Conservation (phyloP, 805 yeast genomes). For the Tetrapisispora iriomotensis region DNA sequence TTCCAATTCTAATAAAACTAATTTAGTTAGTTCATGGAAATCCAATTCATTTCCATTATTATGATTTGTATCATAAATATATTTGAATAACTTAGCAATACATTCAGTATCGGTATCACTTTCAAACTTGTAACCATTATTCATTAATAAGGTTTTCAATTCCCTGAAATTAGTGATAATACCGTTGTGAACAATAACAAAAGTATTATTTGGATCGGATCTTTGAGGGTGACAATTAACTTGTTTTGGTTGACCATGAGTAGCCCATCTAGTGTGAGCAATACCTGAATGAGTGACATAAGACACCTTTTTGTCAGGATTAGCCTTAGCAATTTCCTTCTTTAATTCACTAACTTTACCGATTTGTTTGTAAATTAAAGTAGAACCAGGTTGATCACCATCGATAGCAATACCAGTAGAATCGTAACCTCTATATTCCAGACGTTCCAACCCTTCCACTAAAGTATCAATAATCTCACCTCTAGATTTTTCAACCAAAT, state of each 20-base stretch:
- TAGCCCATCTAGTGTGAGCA: slow-evolving; percentile 99
- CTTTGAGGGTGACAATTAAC: slow-evolving; percentile 93
- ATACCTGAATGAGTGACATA: slow-evolving; percentile 88
- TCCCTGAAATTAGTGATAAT: slow-evolving; percentile 94
- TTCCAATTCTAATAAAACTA: slow-evolving; percentile 84
- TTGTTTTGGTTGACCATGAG: slow-evolving; percentile 89
- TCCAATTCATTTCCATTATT: slow-evolving; percentile 72
- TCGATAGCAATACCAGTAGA: slow-evolving; percentile 95
- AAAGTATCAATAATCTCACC: slow-evolving; percentile 87
- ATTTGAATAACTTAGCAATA: slow-evolving; percentile 91
- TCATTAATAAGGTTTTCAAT: slow-evolving; percentile 65
- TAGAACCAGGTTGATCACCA: slow-evolving; percentile 68
- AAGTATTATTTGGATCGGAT: slow-evolving; percentile 74
- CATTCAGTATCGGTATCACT: slow-evolving; percentile 97
- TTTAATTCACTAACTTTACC: slow-evolving; percentile 85
- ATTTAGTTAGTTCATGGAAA: slow-evolving; percentile 85
- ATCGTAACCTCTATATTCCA: slow-evolving; percentile 97
- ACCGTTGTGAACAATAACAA: slow-evolving; percentile 94
- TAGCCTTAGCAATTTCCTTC: slow-evolving; percentile 43
- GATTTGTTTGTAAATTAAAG: slow-evolving; percentile 67
- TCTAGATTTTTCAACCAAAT: slow-evolving; percentile 80
- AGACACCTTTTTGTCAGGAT: slow-evolving; percentile 49
- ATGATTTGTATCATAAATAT: slow-evolving; percentile 68
- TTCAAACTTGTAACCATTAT: slow-evolving; percentile 76
- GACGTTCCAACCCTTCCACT: slow-evolving; percentile 74